These are phyloP conservation scores for Leccinum variabile DNA, from an alignment of 1,284 basidiomycete species.

Conservation along the genomic window DNA sequence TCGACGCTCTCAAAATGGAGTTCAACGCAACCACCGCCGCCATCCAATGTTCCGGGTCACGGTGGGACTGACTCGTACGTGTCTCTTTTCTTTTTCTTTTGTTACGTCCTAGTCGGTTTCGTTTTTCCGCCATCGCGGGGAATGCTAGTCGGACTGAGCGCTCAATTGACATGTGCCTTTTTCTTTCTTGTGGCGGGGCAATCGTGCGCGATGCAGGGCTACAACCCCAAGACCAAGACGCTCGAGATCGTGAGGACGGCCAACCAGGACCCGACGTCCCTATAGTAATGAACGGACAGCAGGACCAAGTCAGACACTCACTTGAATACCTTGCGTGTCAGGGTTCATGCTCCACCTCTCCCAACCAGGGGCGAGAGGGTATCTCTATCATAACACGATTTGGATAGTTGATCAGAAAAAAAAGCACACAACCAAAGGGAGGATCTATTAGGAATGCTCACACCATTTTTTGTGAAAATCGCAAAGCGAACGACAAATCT, in stretches of 20 bases:
- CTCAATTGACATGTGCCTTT: not conserved
- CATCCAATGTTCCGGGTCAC: slow-evolving; percentile 71
- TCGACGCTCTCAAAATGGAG: slow-evolving; percentile 67
- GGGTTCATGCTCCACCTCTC: slow-evolving; percentile 16
- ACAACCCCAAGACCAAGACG: slow-evolving; percentile 59
- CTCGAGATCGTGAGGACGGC: slow-evolving; percentile 56
- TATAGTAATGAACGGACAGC: slow-evolving; percentile 24
- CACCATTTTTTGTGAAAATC: slow-evolving; percentile 6
- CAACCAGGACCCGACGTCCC: not conserved
- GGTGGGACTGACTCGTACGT: slow-evolving; percentile 88
- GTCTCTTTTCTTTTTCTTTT: not conserved
- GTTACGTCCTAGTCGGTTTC: slow-evolving; percentile 31
- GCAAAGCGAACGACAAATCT: slow-evolving; percentile 8
- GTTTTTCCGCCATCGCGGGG: not conserved
- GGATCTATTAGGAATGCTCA: not conserved
- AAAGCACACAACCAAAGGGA: not conserved
- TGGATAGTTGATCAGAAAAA: not conserved
- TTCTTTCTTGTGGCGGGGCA: not conserved
- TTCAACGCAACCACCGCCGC: slow-evolving; percentile 58
- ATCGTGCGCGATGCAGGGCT: slow-evolving; percentile 41
- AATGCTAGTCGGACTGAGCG: too few species aligned
- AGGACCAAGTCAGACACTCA: slow-evolving; percentile 9
- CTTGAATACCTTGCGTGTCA: slow-evolving; percentile 9
- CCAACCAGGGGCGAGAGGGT: slow-evolving; percentile 4
- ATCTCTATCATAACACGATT: not conserved